Percentiles rank a stretch among this genome's conserved stretches.
Evolutionary conservation across 495 filamentous ascomycete species (phyloP).

Genomic region (Pyrenopolyporus hunteri): DNA sequence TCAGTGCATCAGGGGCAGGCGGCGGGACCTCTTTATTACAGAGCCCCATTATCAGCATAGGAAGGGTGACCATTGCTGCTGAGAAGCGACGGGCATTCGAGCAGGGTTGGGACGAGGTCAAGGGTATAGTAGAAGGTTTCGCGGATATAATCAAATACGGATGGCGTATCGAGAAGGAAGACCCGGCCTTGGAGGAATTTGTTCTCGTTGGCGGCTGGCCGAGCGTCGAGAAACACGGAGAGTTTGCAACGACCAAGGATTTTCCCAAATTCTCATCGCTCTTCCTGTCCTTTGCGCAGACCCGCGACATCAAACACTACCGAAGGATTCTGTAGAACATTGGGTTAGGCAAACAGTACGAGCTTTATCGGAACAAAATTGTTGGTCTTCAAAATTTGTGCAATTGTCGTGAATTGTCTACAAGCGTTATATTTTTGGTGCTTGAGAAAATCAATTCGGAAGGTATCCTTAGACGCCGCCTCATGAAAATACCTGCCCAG

Average conservation of each 20-base stretch:
- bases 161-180: conserved; percentile 57
- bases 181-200: conserved; percentile 53
- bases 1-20: conserved; percentile 35
- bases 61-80: conserved; percentile 49
- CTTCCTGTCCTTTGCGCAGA: conserved; percentile 38
- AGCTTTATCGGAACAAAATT: background rate
- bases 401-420: conserved; percentile 44
- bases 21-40: conserved; percentile 41
- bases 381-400: conserved; percentile 33
- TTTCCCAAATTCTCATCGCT: conserved; percentile 49
- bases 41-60: conserved; percentile 53
- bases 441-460: conserved; percentile 46
- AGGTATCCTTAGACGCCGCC: conserved; percentile 52
- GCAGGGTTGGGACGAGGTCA: conserved; percentile 48
- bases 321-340: conserved; percentile 37
- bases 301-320: conserved; percentile 55
- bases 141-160: conserved; percentile 48
- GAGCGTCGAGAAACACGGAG: conserved; percentile 51
- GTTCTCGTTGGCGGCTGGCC: conserved; percentile 60
- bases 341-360: background rate
- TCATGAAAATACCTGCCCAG: conserved; percentile 37
- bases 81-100: conserved; percentile 51
- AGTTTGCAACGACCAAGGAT: conserved; percentile 47
- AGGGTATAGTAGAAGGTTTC: conserved; percentile 49
- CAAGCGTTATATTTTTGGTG: conserved; percentile 31